Base-by-base conservation (phyloP, 2,329 filamentous ascomycete species). In the Geosmithia flava region DNA sequence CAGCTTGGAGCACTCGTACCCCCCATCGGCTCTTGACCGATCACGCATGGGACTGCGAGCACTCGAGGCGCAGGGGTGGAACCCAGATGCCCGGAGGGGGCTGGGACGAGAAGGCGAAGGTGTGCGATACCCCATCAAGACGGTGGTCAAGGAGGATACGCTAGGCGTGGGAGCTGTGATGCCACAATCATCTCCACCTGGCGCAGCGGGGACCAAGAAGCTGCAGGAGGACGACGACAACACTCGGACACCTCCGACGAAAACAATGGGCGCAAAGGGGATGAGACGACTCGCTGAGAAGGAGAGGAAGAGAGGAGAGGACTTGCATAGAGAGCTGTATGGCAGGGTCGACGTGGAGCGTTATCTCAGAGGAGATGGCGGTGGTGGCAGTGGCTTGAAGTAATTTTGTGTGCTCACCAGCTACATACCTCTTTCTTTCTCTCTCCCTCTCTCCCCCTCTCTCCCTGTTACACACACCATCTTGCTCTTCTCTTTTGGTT, bases 111-210 rank as follows among this genome's bases (percentile, higher is more conserved):
- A 68, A 2, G 81, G 85, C 1, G 78, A 85, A 54, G 90, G 90
- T 3, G 82, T 87, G 51, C 72, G 83, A 41, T 82, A 81, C 53
- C 90, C 90, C 1, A 71, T 96, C 52, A 88, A 88, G 59, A 69
- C 78, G 1, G 75, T 72, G 50, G 68, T 75, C 48, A 95, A 95
- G 65, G 75, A 81, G 42, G 80, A 91, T 59, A 88, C 76, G 3
- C 68, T 85, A 7, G 91, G 90, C 0, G 63, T 95, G 23, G 88
- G 89, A 0, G 70, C 75, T 3, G 53, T 61, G 27, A 56, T 70
- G 8, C 65, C 70, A 10, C 6, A 11, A 7, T 30, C 29, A 30
- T 11, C 29, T 7, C 33, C 33, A 37, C 33, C 33, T 13, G 33
- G 33, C 3, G 33, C 10, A 37, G 33, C 6, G 15, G 5, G 6